Evolutionary conservation across 108 stramenopile genomes (phyloP), one percentile per base, ranked within the genome.

Genomic region (Pseudonitzschia multiseries): DNA sequence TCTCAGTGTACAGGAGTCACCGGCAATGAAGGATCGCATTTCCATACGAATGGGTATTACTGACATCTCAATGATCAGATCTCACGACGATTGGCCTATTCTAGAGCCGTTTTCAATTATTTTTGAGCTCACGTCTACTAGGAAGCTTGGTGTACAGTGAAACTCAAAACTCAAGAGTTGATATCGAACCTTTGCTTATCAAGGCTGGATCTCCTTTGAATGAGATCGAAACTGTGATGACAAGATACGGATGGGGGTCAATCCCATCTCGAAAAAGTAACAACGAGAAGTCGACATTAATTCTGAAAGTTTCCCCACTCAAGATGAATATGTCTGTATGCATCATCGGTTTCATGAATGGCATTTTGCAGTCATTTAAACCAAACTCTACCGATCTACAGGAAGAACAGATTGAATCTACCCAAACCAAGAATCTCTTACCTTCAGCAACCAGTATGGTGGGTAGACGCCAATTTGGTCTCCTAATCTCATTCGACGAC

Each of bases 31-130:
- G 8, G 51, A 22, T 27, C 21, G 29, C 18, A 0, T 81, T 13
- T 32, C 68, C 0, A 21, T 69, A 6, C 60, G 51, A 67, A 26
- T 74, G 40, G 77, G 67, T 9, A 9, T 81, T 0, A 57, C 76
- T 41, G 79, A 83, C 17, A 21, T 83, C 8, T 65, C 78, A 26
- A 20, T 76, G 6, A 29, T 70, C 51, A 65, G 82, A 53, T 73
- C 71, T 13, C 29, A 18, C 24, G 82, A 83, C 33, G 82, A 79
- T 43, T 83, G 78, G 82, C 73, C 81, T 0, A 68, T 82, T 43
- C 44, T 82, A 13, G 81, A 82, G 27, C 72, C 61, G 8, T 76
- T 65, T 24, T 36, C 80, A 20, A 18, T 81, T n/a, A 20, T 72
- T 14, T 63, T 42, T 28, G 81, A 71, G 40, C 18, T 52, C 32